Evolutionary conservation across 257 asterid species (phyloP).

Genomic region (Solanum phureja): DNA sequence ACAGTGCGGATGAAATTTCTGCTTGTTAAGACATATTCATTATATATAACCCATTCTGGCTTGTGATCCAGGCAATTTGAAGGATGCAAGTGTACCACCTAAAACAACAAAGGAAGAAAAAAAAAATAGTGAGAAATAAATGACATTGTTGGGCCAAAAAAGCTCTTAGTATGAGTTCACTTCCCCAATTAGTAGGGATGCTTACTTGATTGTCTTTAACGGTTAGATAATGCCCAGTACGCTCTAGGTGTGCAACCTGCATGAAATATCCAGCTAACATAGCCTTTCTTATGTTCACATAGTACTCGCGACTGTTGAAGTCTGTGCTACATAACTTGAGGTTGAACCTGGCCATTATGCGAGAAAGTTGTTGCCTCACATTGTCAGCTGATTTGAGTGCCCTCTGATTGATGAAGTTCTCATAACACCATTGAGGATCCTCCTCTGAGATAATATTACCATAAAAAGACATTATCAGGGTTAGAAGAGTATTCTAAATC

Average conservation of each 20-base stretch:
- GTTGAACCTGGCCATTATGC: constrained; percentile 85
- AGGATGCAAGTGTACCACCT: constrained; percentile 94
- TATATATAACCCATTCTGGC: constrained; percentile 97
- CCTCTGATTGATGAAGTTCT: constrained; percentile 70
- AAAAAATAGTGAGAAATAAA: background rate
- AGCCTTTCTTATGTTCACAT: constrained; percentile 88
- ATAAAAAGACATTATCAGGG: constrained; percentile 6
- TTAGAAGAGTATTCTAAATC: background rate
- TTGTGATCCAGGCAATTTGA: constrained; percentile 92
- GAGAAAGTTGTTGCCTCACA: constrained; percentile 88
- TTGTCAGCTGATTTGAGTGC: constrained; percentile 92
- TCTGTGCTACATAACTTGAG: constrained; percentile 97
- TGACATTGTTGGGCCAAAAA: background rate
- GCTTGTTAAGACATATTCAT: constrained; percentile 84
- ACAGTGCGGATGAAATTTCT: constrained; percentile 93
- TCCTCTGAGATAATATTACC: constrained; percentile 43
- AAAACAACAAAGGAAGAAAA: background rate
- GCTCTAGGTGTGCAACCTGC: constrained; percentile 99
- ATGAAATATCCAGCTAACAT: constrained; percentile 99
- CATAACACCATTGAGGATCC: constrained; percentile 91
- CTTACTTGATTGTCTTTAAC: constrained; percentile 94
- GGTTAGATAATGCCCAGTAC: constrained; percentile 80
- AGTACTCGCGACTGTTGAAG: constrained; percentile 92
- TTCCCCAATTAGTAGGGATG: background rate
- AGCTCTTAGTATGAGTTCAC: background rate